A percentile compares a stretch with the other conserved stretches of the same genome.
Conservation (phyloP, 129 eudicot genomes). For the Dittrichia graveolens region DNA sequence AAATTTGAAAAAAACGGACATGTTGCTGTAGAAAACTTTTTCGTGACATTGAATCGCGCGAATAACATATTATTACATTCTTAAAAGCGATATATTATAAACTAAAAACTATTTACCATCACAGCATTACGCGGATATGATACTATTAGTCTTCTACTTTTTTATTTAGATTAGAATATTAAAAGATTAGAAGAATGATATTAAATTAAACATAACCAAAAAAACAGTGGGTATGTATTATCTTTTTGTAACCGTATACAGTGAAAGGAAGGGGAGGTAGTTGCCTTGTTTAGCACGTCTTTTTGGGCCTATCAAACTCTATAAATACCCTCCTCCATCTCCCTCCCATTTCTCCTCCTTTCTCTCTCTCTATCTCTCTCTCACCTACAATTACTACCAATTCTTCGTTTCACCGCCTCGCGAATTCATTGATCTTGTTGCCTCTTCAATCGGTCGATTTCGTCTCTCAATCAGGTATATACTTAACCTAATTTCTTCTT, state of each 20-base stretch:
- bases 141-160: too few species aligned
- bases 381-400: conserved; percentile 28
- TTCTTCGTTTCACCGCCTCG: conserved; percentile 8
- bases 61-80: too few species aligned
- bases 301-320: conserved; percentile 45
- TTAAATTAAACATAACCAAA: background rate
- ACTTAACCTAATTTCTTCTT: background rate
- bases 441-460: conserved; percentile 14
- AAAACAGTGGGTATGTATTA: conserved; percentile 1
- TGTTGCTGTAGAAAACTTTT: too few species aligned
- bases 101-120: too few species aligned
- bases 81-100: too few species aligned
- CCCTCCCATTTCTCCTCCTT: conserved; percentile 30
- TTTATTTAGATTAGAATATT: too few species aligned
- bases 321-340: conserved; percentile 52
- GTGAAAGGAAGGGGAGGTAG: conserved; percentile 17
- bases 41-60: too few species aligned
- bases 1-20: too few species aligned
- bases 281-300: conserved; percentile 76
- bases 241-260: conserved; percentile 8
- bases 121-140: too few species aligned
- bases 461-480: conserved; percentile 31
- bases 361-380: conserved; percentile 28
- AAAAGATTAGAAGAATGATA: too few species aligned
- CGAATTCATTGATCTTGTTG: background rate